Evolutionary conservation across 306 rosid genomes (phyloP).

Genomic region (Mucuna pruriens): DNA sequence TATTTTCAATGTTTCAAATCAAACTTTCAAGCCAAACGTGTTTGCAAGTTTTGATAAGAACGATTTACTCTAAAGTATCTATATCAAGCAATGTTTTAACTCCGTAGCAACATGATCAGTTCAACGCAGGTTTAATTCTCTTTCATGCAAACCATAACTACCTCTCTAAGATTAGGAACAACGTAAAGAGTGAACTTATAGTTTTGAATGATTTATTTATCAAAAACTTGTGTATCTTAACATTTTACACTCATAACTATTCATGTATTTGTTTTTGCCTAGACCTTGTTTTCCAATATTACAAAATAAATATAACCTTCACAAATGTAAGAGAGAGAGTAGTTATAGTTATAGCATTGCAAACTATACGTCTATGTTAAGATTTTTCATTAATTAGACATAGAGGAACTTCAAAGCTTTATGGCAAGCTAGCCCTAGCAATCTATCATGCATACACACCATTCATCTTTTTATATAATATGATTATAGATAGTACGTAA

Average conservation of each 20-base stretch:
- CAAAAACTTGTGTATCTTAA: background rate
- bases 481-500: background rate
- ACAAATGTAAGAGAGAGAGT: background rate
- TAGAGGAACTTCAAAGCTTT: conserved; percentile 9
- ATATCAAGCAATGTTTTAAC: background rate
- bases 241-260: background rate
- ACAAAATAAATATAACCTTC: background rate
- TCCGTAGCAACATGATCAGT: background rate
- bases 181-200: background rate
- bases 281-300: background rate
- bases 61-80: too few relatives aligned
- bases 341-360: background rate
- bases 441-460: conserved; percentile 34
- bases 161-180: too few relatives aligned
- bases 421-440: conserved; percentile 32
- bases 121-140: too few relatives aligned
- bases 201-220: background rate
- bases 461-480: background rate
- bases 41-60: too few relatives aligned
- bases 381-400: conserved; percentile 22
- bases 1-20: background rate
- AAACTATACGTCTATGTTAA: background rate
- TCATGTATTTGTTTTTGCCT: background rate
- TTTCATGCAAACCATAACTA: background rate
- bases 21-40: too few relatives aligned